Percentiles rank a stretch among this genome's conserved stretches.
phyloP scores from a whole-genome alignment of 2,329 filamentous ascomycete species.

The Penicillium nordicum region DNA sequence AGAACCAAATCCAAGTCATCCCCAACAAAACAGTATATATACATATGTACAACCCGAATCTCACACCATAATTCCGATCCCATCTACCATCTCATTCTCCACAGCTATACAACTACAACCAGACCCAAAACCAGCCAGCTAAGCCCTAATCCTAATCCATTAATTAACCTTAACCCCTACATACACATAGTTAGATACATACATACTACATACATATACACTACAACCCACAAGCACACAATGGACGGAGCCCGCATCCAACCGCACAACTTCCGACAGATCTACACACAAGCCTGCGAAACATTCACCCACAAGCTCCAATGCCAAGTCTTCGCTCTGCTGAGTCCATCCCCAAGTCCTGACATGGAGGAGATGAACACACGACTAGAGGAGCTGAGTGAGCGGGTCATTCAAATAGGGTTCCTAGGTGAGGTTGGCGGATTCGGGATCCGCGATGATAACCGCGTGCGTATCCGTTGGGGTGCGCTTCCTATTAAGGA shows the following conservation, averaged over 20 bases:
- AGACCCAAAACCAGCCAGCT: neutral
- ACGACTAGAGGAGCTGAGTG: neutral
- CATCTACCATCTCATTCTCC: neutral
- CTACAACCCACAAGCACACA: neutral
- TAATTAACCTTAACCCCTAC: neutral
- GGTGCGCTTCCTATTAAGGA: neutral
- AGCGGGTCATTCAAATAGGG: neutral
- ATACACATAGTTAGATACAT: no score
- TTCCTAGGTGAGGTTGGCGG: neutral
- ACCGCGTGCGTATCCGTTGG: neutral
- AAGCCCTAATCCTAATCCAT: neutral
- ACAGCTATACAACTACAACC: no score
- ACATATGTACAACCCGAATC: neutral
- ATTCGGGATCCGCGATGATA: neutral
- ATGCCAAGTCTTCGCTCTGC: neutral
- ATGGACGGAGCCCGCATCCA: neutral
- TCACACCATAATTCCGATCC: neutral
- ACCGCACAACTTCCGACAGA: neutral
- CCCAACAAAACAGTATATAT: neutral
- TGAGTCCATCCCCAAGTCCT: neutral
- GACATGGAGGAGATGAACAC: neutral
- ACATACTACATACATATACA: neutral
- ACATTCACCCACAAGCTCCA: constrained; percentile 3
- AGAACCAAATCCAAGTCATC: neutral
- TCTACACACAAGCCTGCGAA: constrained; percentile 1